Percentiles rank a stretch among this genome's conserved stretches.
Evolutionary conservation across 1,284 basidiomycete species (phyloP).

Genomic region (Cutaneotrichosporon cutaneum): DNA sequence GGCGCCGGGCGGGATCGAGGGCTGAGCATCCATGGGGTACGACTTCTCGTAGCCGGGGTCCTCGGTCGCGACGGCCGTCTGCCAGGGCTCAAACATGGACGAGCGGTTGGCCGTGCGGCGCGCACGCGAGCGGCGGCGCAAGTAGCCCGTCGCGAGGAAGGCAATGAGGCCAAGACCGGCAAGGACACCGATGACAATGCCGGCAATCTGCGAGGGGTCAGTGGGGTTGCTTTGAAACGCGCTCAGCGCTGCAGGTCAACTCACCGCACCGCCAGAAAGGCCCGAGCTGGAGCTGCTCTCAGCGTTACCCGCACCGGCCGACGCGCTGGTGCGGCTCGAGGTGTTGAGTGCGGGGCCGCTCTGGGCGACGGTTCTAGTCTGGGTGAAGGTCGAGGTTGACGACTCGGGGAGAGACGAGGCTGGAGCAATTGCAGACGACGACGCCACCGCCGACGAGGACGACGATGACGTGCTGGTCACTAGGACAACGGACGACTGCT

Average conservation of each 20-base stretch:
- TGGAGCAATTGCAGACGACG: not conserved
- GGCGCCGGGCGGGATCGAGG: conserved; percentile 12
- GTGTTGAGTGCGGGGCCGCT: conserved; percentile 4
- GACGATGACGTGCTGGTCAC: conserved; percentile 5
- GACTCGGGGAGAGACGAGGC: conserved; percentile 4
- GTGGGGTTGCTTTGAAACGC: not conserved
- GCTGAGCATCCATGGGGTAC: conserved; percentile 22
- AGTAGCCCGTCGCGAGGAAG: conserved; percentile 34
- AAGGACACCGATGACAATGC: conserved; percentile 46
- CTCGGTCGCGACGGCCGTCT: conserved; percentile 33
- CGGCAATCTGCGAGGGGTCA: conserved; percentile 39
- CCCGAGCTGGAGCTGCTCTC: conserved; percentile 1
- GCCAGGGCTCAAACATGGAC: conserved; percentile 49
- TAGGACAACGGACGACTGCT: not conserved
- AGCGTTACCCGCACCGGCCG: not conserved
- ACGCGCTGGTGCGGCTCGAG: not conserved
- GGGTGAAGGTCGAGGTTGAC: not conserved
- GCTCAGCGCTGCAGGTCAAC: conserved; percentile 3
- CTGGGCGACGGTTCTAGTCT: not conserved
- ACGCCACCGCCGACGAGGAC: not conserved
- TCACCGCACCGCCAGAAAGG: conserved; percentile 19
- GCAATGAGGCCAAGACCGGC: conserved; percentile 40
- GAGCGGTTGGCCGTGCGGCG: conserved; percentile 38
- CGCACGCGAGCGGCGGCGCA: conserved; percentile 36
- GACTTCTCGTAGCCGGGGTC: conserved; percentile 25